Conservation (phyloP, 78 protist species). For the Dictyostelium firmibasis region DNA sequence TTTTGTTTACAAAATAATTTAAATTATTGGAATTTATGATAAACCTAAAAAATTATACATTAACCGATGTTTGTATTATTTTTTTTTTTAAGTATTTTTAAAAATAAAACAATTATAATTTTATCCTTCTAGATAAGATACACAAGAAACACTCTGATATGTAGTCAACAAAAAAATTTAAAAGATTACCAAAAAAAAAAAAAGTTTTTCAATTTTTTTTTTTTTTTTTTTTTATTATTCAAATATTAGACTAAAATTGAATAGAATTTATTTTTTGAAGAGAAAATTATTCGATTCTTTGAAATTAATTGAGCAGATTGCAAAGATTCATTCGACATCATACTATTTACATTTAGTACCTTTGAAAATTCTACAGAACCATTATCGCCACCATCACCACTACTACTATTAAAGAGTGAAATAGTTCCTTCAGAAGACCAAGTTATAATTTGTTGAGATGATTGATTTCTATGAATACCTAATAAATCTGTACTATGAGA, state of each 20-base stretch:
- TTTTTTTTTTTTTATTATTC: neutral
- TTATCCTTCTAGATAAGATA: no score
- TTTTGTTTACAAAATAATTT: no score
- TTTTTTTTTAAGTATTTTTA: no score
- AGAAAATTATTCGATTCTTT: slow-evolving; percentile 11
- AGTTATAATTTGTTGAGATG: neutral
- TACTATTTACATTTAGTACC: slow-evolving; percentile 2
- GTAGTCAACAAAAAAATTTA: no score
- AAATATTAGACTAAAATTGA: neutral
- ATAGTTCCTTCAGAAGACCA: slow-evolving; percentile 23
- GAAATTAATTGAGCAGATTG: slow-evolving; percentile 36
- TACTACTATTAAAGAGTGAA: neutral
- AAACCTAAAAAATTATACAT: no score
- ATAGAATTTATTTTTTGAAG: slow-evolving; percentile 8
- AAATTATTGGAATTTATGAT: no score
- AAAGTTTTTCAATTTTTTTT: no score
- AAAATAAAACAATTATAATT: no score
- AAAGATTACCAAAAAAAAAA: no score
- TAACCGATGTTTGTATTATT: no score
- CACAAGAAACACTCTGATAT: no score
- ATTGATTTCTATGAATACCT: slow-evolving; percentile 13
- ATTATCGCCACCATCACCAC: neutral
- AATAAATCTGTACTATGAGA: neutral
- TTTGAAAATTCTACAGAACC: neutral
- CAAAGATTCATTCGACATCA: neutral